Percentiles rank a stretch among this genome's conserved stretches.
Conservation (phyloP, 176 grass and related monocot species). For the Juncus inflexus region DNA sequence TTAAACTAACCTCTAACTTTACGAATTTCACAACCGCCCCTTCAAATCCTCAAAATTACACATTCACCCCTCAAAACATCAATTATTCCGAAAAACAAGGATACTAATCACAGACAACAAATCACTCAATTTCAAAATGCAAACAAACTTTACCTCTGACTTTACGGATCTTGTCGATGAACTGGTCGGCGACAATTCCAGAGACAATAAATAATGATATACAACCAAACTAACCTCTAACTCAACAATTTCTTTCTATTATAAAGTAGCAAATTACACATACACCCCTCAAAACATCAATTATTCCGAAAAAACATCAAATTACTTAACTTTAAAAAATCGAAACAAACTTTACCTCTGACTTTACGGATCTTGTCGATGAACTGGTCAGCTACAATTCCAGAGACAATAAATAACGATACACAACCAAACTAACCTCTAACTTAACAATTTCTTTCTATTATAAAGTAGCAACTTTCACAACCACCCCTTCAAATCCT, state of each 20-base stretch:
- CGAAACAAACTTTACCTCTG: conserved; percentile 49
- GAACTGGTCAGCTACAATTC: conserved; percentile 83
- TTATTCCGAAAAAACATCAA: background rate
- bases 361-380: conserved; percentile 81
- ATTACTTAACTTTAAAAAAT: too few species aligned
- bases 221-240: background rate
- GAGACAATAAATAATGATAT: conserved; percentile 19
- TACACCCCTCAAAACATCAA: too few species aligned
- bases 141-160: conserved; percentile 61
- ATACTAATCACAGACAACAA: too few species aligned
- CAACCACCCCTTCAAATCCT: too few species aligned
- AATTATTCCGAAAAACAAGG: too few species aligned
- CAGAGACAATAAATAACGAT: conserved; percentile 23
- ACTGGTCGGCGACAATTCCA: conserved; percentile 78
- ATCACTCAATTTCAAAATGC: too few species aligned
- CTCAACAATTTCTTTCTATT: background rate
- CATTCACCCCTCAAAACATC: too few species aligned
- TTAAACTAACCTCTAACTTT: background rate
- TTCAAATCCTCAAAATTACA: too few species aligned
- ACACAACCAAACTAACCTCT: background rate
- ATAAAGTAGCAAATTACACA: background rate
- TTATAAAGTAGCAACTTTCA: background rate
- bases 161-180: conserved; percentile 80
- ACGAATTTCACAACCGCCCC: too few species aligned
- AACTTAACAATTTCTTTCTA: background rate